Base-by-base conservation (phyloP, 2,329 filamentous ascomycete species). In the Nakataea oryzae region DNA sequence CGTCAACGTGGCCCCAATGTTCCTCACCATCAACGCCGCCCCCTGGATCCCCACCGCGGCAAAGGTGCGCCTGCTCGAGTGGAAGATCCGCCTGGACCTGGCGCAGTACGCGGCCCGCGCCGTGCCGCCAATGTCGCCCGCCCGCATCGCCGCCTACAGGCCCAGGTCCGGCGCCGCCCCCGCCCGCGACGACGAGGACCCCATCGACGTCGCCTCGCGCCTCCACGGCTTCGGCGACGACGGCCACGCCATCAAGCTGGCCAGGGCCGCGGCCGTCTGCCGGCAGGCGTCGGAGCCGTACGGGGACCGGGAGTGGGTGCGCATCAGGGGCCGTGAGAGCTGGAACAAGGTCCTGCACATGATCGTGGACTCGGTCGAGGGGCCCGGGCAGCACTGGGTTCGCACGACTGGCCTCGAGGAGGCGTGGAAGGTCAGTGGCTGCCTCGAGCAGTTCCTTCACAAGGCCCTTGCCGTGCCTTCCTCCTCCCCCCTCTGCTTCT, bases 231-330 rank as follows among this genome's bases (percentile, higher is more conserved):
- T 82, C 41, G 69, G 80, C 0, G 93, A 96, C 66, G 92, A 97
- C 72, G 92, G 93, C 0, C 93, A 97, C 74, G 80, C 85, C 12
- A 79, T 86, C 61, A 97, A 97, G 73, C 75, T 96, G 6, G 79
- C 87, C 9, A 79, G 92, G 34, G 87, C 90, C 1, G 72, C 95
- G 24, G 81, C 82, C 4, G 74, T 91, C 67, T 90, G 85, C 1
- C 79, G 87, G 70, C 70, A 78, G 34, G 69, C 81, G 1, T 81
- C 79, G 60, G 72, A 13, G 59, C 32, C 56, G 54, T 88, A 76
- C 66, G 68, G 71, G 14, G 71, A 76, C 28, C 75, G 71, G 62
- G 73, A 78, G 3, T 81, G 81, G 77, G 77, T 84, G 32, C 72
- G 74, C 60, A 73, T 91, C 54, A 79, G 78, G 64, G 78, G 78